Evolutionary conservation across 108 stramenopile genomes (phyloP), one percentile per base, ranked within the genome.

Genomic region (Asterionellopsis glacialis): DNA sequence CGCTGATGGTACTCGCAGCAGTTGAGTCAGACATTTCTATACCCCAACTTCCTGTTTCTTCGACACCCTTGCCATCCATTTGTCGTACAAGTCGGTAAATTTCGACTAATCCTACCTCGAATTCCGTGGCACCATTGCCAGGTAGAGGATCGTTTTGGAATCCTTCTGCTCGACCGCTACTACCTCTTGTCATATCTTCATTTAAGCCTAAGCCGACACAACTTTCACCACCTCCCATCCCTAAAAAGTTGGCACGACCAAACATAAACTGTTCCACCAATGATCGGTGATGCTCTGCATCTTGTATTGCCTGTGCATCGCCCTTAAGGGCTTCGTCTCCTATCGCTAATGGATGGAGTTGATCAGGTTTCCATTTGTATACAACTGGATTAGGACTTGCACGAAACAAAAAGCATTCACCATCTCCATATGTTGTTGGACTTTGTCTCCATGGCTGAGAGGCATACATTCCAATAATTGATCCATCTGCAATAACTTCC

Each of bases 401-500:
- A 59, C 88, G 79, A 64, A 93, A 93, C 51, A 93, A 54, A 56
- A 93, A 87, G 61, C 88, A 90, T 41, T 71, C 75, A 9, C 88
- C 88, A 68, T 88, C 88, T 11, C 88, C 91, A 56, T 88, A 90
- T 7, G 74, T 61, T 49, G 57, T 55, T 15, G 70, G 56, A 7
- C 73, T 74, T 19, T 63, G 61, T n/a, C 79, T 72, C 91, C 91
- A 93, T 21, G 82, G 70, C 50, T 89, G 80, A 21, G 85, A 78
- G 7, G 88, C 86, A 67, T 81, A 93, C 81, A 85, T 82, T 38
- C 91, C 91, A 64, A 93, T 74, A 11, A 70, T 70, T 21, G 70
- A 73, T 19, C 51, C 39, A 26, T 40, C 52, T 33, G 16, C 59
- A 13, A 88, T 64, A 2, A 84, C 87, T 70, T 93, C 86, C 13